Evolutionary conservation across 371 early-diverging fungal genomes (phyloP), one percentile per base, ranked within the genome.

Genomic region (Mucor mucedo): DNA sequence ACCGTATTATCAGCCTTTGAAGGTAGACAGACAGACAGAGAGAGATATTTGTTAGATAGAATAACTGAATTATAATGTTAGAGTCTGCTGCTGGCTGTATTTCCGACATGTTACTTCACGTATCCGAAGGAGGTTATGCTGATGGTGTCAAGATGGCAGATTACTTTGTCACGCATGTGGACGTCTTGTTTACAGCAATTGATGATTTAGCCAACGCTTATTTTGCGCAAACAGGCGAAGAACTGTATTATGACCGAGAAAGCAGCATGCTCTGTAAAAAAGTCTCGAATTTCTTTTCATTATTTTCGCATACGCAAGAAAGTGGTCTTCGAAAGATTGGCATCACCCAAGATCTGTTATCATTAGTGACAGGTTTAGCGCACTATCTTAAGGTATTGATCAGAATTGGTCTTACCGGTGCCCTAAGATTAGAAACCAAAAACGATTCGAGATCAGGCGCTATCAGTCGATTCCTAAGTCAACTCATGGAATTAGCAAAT

Each of bases 71-170:
- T 21, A 21, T 21, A 21, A 21, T 21, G 21, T 21, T 58, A 79
- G 98, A 98, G 69, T 95, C 96, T 7, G 90, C 96, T 4, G 97
- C 98, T 27, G 94, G 95, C 8, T 97, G 96, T 76, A 98, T 98
- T 58, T 95, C 96, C 3, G 95, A 95, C 58, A 98, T 97, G 95
- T 78, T 98, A 33, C 72, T 95, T 42, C 92, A 95, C 69, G 93
- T 98, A 8, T 93, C 97, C 30, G 91, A 91, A 64, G 90, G 91
- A 29, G 79, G 85, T 49, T 93, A 91, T 72, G 77, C 85, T 11
- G 93, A 95, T 45, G 95, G 95, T 29, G 84, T 96, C 16, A 79
- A 89, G 58, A 92, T 95, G 87, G 97, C 96, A 0, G 93, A 90
- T 68, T 87, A 87, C 59, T 96, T 98, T 73, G 92, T 98, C 47